Conservation (phyloP, 495 filamentous ascomycete species). For the Aspergillus sclerotioniger region DNA sequence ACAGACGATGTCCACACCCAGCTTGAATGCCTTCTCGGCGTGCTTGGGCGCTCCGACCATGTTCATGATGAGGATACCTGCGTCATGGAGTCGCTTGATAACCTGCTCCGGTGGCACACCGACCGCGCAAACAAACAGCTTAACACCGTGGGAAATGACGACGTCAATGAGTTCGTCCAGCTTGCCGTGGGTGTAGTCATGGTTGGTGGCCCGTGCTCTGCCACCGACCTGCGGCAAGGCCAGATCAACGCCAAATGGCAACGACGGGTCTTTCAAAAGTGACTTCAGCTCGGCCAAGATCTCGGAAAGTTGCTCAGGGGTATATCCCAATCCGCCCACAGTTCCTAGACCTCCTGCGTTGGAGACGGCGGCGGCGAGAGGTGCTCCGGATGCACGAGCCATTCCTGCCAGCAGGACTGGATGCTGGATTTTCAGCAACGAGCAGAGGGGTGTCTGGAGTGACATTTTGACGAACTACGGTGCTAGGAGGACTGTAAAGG, state of each 20-base stretch:
- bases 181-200: conserved; percentile 85
- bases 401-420: conserved; percentile 87
- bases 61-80: conserved; percentile 82
- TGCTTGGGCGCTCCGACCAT: conserved; percentile 94
- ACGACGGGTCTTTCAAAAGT: conserved; percentile 54
- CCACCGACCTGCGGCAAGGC: conserved; percentile 83
- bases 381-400: conserved; percentile 74
- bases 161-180: conserved; percentile 81
- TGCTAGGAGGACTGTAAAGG: background rate
- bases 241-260: conserved; percentile 86
- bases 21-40: conserved; percentile 75
- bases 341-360: conserved; percentile 86
- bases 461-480: conserved; percentile 33
- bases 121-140: conserved; percentile 78
- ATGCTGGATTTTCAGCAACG: conserved; percentile 71
- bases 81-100: conserved; percentile 69
- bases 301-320: conserved; percentile 68
- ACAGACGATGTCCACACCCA: conserved; percentile 82
- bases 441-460: conserved; percentile 73
- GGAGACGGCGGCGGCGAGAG: conserved; percentile 80
- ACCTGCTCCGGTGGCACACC: conserved; percentile 71
- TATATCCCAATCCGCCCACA: conserved; percentile 84
- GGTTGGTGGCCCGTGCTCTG: conserved; percentile 76
- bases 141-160: conserved; percentile 71
- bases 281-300: conserved; percentile 83